A percentile compares a stretch with the other conserved stretches of the same genome.
These are phyloP conservation scores for Gossypium trilobum DNA, from an alignment of 441 rosid genomes.

Conservation along the genomic window DNA sequence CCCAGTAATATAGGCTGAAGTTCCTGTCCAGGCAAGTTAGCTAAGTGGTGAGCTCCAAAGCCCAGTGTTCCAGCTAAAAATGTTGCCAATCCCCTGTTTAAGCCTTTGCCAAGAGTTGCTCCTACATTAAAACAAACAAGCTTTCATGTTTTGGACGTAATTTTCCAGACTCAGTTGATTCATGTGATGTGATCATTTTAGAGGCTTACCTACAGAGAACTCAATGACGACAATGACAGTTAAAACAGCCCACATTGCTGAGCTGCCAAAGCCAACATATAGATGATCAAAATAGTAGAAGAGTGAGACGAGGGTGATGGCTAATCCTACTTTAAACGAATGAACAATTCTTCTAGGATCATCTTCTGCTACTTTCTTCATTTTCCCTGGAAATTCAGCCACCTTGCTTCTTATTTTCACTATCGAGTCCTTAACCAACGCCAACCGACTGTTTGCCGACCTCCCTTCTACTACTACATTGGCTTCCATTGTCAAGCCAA, in stretches of 20 bases:
- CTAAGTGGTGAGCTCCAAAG: slow-evolving; percentile 25
- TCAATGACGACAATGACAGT: slow-evolving; percentile 32
- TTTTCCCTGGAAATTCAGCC: slow-evolving; percentile 11
- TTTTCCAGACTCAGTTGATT: too few relatives aligned
- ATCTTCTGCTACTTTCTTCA: slow-evolving; percentile 20
- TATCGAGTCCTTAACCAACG: not conserved
- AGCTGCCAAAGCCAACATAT: slow-evolving; percentile 22
- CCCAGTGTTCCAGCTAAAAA: slow-evolving; percentile 26
- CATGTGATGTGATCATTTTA: too few relatives aligned
- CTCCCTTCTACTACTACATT: not conserved
- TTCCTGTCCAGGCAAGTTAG: slow-evolving; percentile 13
- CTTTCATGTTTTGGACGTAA: not conserved
- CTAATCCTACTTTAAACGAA: slow-evolving; percentile 31
- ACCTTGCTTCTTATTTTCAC: not conserved
- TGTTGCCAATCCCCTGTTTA: slow-evolving; percentile 34
- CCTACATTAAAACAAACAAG: slow-evolving; percentile 10
- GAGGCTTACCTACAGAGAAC: slow-evolving; percentile 23
- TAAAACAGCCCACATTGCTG: slow-evolving; percentile 29
- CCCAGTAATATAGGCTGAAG: slow-evolving; percentile 24
- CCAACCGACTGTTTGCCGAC: not conserved
- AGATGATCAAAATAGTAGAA: slow-evolving; percentile 26
- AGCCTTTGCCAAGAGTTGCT: slow-evolving; percentile 26
- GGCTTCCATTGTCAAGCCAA: not conserved
- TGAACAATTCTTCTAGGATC: slow-evolving; percentile 28
- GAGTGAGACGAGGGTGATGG: slow-evolving; percentile 27